Percentiles rank a stretch among this genome's conserved stretches.
These are phyloP conservation scores for Poronia punctata DNA, from an alignment of 495 filamentous ascomycete genomes.

Conservation along the genomic window DNA sequence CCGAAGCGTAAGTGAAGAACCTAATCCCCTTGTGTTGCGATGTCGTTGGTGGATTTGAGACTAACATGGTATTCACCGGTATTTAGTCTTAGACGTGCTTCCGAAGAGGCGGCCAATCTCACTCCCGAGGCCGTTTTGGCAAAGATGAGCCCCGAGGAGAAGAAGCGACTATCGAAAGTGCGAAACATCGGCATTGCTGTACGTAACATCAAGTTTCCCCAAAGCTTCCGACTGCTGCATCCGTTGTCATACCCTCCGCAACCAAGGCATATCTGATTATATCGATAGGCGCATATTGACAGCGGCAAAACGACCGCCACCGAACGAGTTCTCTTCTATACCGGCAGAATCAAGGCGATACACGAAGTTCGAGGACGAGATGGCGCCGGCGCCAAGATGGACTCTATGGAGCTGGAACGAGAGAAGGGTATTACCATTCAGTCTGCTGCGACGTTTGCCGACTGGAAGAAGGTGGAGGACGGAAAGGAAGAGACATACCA, in stretches of 20 bases:
- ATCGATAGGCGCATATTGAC: constrained; percentile 85
- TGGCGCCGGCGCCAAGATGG: constrained; percentile 97
- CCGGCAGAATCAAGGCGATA: constrained; percentile 90
- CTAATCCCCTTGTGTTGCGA: not conserved
- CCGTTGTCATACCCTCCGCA: too few species aligned
- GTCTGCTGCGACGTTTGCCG: constrained; percentile 94
- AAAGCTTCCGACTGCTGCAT: too few species aligned
- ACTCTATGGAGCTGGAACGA: constrained; percentile 97
- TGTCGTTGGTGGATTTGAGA: not conserved
- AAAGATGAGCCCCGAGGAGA: constrained; percentile 70
- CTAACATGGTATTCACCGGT: not conserved
- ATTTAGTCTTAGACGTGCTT: constrained; percentile 35
- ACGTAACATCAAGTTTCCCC: constrained; percentile 35
- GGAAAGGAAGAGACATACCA: constrained; percentile 86
- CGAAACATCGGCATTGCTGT: constrained; percentile 98
- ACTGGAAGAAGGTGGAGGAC: constrained; percentile 80
- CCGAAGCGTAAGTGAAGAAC: constrained; percentile 12
- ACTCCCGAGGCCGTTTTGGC: constrained; percentile 38
- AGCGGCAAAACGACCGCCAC: constrained; percentile 97
- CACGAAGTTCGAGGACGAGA: constrained; percentile 97
- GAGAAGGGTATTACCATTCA: constrained; percentile 99
- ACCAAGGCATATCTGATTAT: too few species aligned
- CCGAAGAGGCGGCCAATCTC: constrained; percentile 37
- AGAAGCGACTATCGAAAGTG: constrained; percentile 65
- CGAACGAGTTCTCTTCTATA: constrained; percentile 97